Base-by-base conservation (phyloP, 768 basidiomycete genomes). In the Rhizopogon salebrosus region DNA sequence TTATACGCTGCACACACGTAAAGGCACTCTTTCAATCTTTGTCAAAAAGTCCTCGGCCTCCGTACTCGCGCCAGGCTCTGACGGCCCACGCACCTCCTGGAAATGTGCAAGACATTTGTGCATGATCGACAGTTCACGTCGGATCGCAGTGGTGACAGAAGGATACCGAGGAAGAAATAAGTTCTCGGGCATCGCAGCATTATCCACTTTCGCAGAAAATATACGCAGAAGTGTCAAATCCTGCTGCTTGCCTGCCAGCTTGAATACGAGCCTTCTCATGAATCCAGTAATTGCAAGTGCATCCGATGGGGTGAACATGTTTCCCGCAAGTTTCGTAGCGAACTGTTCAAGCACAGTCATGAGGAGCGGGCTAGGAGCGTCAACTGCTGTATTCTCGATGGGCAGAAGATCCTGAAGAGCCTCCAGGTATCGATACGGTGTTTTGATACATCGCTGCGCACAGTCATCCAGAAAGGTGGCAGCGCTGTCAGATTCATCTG, bases 341-440 rank as follows among this genome's bases (percentile, higher is more conserved):
- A 90, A 67, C 60, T 95, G 91, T 60, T 97, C 94, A 4, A 93
- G 58, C 14, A 92, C 70, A 0, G 91, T 84, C 76, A 88, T 82
- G 3, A 97, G 67, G 13, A 98, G 75, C 0, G 93, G 90, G 57
- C 89, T 92, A 22, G 36, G 46, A 16, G 20, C 41, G 20, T 52
- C 54, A 20, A 37, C 39, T 41, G 7, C 58, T n/a, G 34, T 36
- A 37, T 54, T 49, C 4, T 42, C 38, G 35, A 36, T 61, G 6
- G 49, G 62, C 3, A 52, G 51, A 20, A 82, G 62, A 0, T 67
- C 61, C 6, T 76, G 65, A 56, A 85, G 68, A 22, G 84, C 84
- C 60, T 97, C 94, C 49, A 95, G 75, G 63, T 95, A 98, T 26
- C 82, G 79, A 64, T 93, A 89, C 0, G 92, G 90, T 2, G 86